Base-by-base conservation (phyloP, 805 yeast genomes). In the Schwanniomyces vanrijiae region DNA sequence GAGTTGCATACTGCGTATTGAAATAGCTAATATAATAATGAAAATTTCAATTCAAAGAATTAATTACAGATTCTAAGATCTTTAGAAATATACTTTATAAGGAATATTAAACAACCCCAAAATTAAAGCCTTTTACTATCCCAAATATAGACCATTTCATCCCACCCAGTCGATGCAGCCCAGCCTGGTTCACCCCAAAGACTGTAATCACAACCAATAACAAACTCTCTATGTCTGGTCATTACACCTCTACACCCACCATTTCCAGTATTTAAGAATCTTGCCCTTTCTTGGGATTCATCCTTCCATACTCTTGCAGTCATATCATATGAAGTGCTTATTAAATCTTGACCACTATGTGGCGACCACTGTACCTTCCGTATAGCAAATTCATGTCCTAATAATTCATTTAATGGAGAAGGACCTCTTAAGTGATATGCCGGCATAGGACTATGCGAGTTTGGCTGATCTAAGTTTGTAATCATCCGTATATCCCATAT, bases 141-240 rank as follows among this genome's bases (percentile, higher is more conserved):
- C 96, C 96, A 94, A 6, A 94, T 78, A 61, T 86, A 85, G 5
- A 90, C 84, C 86, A 89, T 90, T 60, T 92, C 96, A 69, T 92
- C 99, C 96, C 97, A 92, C 1, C 96, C 97, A 0, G 91, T 85
- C 13, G 96, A 84, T 8, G 94, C 96, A 14, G 86, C 90, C 90
- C 94, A 91, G 1, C 97, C 97, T 1, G 94, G 95, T 55, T 83
- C 84, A 2, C 98, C 99, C 97, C 97, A 92, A 43, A 94, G 66
- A 54, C 96, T 86, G 88, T 96, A 94, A 69, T 94, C 98, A 53
- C 91, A 86, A 14, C 95, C 97, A 55, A 88, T 81, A 1, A 87
- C 97, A 69, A 92, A 92, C 71, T 92, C 99, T 24, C 82, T 77
- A 68, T 94, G 98, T 44, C 66, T 68, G 19, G 77, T 73, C 73